Evolutionary conservation across 306 rosid genomes (phyloP).

Genomic region (Gastrolobium bilobum): DNA sequence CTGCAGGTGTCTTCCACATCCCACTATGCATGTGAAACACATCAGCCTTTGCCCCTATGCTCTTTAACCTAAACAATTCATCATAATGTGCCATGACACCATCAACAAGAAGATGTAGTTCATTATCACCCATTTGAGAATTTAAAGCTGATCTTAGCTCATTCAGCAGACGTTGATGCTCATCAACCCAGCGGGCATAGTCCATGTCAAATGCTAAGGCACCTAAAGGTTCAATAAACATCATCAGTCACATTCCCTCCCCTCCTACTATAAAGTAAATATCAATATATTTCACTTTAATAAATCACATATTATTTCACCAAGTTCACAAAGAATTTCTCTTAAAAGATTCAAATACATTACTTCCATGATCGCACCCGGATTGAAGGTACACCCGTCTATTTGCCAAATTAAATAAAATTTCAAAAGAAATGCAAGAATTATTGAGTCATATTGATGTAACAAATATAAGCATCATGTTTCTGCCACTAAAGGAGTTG

Average conservation of each 20-base stretch:
- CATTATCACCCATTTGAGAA: conserved; percentile 78
- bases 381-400: neutral
- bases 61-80: conserved; percentile 78
- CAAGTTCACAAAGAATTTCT: neutral
- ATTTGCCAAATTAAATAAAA: conserved; percentile 4
- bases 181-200: conserved; percentile 83
- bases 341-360: neutral
- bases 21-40: conserved; percentile 82
- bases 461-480: conserved; percentile 11
- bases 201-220: conserved; percentile 79
- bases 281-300: neutral
- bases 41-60: conserved; percentile 77
- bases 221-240: conserved; percentile 55
- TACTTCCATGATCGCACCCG: neutral
- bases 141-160: conserved; percentile 73
- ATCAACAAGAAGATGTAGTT: conserved; percentile 71
- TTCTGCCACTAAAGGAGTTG: neutral
- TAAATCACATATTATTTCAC: neutral
- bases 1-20: conserved; percentile 86
- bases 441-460: neutral
- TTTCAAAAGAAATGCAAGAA: conserved; percentile 19
- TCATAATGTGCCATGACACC: conserved; percentile 76
- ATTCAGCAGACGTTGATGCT: conserved; percentile 70
- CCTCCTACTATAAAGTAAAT: neutral
- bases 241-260: neutral